Conservation (phyloP, 768 basidiomycete genomes). For the Lactarius akahatsu region DNA sequence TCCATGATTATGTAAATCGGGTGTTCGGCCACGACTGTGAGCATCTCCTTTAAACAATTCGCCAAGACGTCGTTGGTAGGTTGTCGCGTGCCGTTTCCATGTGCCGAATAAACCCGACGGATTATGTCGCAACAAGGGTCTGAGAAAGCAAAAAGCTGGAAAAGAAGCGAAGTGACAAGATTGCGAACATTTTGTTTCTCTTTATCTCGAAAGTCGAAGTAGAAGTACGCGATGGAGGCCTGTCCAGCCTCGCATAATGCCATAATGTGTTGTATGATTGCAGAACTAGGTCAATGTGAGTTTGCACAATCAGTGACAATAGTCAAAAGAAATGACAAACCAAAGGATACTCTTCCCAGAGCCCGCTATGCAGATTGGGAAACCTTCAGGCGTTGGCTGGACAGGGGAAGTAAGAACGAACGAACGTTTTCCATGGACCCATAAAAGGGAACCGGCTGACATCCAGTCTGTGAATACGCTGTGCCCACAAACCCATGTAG, state of each 20-base stretch:
- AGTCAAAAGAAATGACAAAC: neutral
- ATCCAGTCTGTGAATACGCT: conserved; percentile 1
- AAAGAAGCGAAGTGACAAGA: neutral
- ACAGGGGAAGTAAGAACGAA: neutral
- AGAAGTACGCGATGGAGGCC: neutral
- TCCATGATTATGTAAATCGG: conserved; percentile 2
- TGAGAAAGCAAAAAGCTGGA: neutral
- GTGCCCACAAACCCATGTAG: neutral
- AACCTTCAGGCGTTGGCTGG: neutral
- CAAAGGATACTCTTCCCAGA: neutral
- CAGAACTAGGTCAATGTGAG: too few relatives aligned
- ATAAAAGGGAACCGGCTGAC: neutral
- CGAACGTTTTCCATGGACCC: conserved; percentile 11
- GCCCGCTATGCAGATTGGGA: neutral
- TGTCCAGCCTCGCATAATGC: neutral
- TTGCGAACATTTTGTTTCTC: neutral
- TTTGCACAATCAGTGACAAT: neutral
- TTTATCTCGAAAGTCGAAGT: neutral
- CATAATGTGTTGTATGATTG: too few relatives aligned
- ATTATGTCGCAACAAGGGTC: neutral
- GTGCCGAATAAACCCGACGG: neutral
- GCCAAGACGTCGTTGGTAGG: neutral
- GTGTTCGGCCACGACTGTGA: neutral
- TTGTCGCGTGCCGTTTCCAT: too few relatives aligned
- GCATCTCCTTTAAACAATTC: conserved; percentile 4